Percentiles rank a stretch among this genome's conserved stretches.
Conservation (phyloP, 805 yeast genomes). For the Isabelozyma rhagii region DNA sequence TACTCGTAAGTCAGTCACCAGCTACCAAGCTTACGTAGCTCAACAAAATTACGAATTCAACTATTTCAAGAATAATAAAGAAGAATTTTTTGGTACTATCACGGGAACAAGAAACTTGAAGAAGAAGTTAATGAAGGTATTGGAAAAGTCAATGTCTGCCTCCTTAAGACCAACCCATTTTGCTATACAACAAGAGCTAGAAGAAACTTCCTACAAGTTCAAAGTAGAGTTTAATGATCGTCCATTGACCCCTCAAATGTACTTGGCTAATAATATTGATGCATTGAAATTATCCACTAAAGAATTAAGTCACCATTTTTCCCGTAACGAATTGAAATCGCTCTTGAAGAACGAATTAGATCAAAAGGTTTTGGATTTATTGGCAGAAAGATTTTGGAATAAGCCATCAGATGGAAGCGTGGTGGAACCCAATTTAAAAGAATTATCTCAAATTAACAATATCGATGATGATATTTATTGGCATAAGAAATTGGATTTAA, state of each 20-base stretch:
- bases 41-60: conserved; percentile 56
- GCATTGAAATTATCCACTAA: conserved; percentile 80
- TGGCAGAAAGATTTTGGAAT: conserved; percentile 94
- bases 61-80: conserved; percentile 64
- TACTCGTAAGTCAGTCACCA: conserved; percentile 41
- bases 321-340: conserved; percentile 76
- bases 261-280: conserved; percentile 89
- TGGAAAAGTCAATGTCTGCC: conserved; percentile 88
- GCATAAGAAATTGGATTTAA: conserved; percentile 81
- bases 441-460: conserved; percentile 49
- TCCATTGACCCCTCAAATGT: conserved; percentile 88
- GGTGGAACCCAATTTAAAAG: conserved; percentile 50
- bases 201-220: conserved; percentile 87
- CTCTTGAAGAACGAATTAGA: conserved; percentile 81
- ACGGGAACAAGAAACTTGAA: conserved; percentile 76
- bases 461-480: conserved; percentile 72
- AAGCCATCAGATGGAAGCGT: conserved; percentile 39
- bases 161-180: conserved; percentile 84
- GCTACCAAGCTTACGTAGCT: conserved; percentile 61
- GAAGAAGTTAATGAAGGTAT: conserved; percentile 76
- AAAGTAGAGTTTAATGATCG: conserved; percentile 97
- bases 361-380: conserved; percentile 79
- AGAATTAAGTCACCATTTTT: conserved; percentile 79
- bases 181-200: conserved; percentile 85
- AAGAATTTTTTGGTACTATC: conserved; percentile 57